Evolutionary conservation across 768 basidiomycete species (phyloP).

Genomic region (Royoungia palumana): DNA sequence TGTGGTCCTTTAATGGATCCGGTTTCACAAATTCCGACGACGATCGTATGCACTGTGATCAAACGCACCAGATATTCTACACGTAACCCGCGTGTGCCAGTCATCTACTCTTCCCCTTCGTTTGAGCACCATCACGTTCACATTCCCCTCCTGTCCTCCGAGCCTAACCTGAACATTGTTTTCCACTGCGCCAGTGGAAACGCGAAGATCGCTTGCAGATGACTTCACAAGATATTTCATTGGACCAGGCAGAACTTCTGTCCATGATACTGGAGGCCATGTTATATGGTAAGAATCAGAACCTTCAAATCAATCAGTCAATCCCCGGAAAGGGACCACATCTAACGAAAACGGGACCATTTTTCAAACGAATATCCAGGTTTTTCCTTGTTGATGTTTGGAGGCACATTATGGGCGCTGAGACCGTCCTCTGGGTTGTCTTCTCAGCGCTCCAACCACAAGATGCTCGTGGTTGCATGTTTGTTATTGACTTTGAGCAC

Average conservation of each 20-base stretch:
- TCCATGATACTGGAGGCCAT: conserved; percentile 16
- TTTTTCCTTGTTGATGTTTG: conserved; percentile 36
- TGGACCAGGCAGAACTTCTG: conserved; percentile 23
- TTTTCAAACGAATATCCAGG: conserved; percentile 15
- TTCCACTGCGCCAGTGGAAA: not conserved
- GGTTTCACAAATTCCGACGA: no score
- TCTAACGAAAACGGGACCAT: not conserved
- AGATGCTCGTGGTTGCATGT: conserved; percentile 24
- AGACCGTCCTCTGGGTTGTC: not conserved
- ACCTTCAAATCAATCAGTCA: no score
- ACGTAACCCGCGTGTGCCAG: no score
- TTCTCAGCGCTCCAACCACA: conserved; percentile 12
- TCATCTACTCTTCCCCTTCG: no score
- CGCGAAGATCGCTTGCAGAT: conserved; percentile 1
- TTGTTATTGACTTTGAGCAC: conserved; percentile 31
- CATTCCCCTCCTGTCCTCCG: no score
- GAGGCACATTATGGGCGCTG: conserved; percentile 28
- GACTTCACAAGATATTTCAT: not conserved
- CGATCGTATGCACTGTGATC: no score
- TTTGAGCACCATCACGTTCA: no score
- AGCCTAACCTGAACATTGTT: not conserved
- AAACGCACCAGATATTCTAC: no score
- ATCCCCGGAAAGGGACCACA: no score
- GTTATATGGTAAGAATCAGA: conserved; percentile 15
- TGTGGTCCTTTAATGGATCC: no score